Evolutionary conservation across 225 moss, liverwort and hornwort genomes (phyloP), one percentile per base, ranked within the genome.

Genomic region (Bryoerythrophyllum caledonicum): DNA sequence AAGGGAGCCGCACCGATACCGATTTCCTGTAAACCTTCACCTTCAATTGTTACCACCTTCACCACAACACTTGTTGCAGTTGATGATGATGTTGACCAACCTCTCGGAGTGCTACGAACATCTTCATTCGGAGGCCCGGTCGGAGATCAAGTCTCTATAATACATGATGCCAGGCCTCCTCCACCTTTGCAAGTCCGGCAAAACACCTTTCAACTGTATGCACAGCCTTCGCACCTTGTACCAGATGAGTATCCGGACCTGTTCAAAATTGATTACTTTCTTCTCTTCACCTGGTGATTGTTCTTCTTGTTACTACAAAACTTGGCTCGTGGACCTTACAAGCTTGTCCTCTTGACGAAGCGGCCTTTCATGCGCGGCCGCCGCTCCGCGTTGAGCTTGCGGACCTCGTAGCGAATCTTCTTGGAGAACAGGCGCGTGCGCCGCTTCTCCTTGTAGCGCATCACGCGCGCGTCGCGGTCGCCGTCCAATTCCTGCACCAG

Each of bases 291-390:
- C 10, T 19, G 37, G 37, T 25, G 10, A 52, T 6, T 53, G 63
- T 26, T 54, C n/a, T 7, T 59, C 32, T 34, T 38, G 8, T 34
- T 10, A 63, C 80, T 68, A 77, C 77, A 75, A 67, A 82, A 43
- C 10, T 41, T 61, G 61, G 35, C 32, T 26, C 25, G 4, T 55
- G 20, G 1, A n/a, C n/a, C n/a, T 56, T 41, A 48, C 6, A 65
- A 60, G 71, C 70, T 65, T 15, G 34, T 63, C 37, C 86, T 71
- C 73, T 87, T 89, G 19, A 89, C 89, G 14, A 89, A 89, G 1
- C 89, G 75, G 44, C 89, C 89, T 70, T 89, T 89, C 84, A 89
- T 87, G 63, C 89, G 84, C 7, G 89, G 89, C 6, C 89, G 84
- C 8, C 80, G 72, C 72, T 89, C 86, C 32, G 89, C 89, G 54